These are phyloP conservation scores for Echinosophora koreensis DNA, from an alignment of 306 rosid genomes.

Conservation along the genomic window DNA sequence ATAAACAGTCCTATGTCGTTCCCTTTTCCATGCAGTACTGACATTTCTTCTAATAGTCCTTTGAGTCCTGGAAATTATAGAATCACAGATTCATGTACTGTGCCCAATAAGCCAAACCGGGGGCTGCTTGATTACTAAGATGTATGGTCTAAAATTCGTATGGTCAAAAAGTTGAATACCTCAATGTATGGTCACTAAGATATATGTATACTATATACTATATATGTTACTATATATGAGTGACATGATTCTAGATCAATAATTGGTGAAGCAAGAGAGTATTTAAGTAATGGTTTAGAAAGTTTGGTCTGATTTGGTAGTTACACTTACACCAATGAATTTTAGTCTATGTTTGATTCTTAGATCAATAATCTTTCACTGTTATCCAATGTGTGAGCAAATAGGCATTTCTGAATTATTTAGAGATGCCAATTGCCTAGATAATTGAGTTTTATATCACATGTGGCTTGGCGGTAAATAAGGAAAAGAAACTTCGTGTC, in stretches of 20 bases:
- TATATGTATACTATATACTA: background rate
- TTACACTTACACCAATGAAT: slow-evolving; percentile 29
- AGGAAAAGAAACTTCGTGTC: slow-evolving; percentile 42
- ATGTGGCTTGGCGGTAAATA: slow-evolving; percentile 30
- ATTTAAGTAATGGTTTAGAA: slow-evolving; percentile 17
- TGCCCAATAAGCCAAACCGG: background rate
- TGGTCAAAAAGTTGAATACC: slow-evolving; percentile 20
- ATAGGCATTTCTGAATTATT: slow-evolving; percentile 27
- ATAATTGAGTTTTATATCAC: slow-evolving; percentile 15
- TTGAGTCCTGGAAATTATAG: slow-evolving; percentile 14
- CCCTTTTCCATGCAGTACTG: slow-evolving; percentile 24
- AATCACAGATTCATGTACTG: slow-evolving; percentile 36
- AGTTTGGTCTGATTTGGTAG: slow-evolving; percentile 41
- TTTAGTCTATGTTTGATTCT: slow-evolving; percentile 20
- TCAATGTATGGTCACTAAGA: background rate
- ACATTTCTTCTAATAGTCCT: slow-evolving; percentile 22
- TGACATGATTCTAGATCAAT: slow-evolving; percentile 39
- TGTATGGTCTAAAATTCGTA: background rate
- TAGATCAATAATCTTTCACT: slow-evolving; percentile 16
- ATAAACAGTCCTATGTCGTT: slow-evolving; percentile 27
- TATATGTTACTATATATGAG: background rate
- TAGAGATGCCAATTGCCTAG: slow-evolving; percentile 14
- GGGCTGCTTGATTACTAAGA: too few species aligned
- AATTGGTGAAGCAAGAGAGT: slow-evolving; percentile 37
- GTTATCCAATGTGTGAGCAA: slow-evolving; percentile 29